Conservation (phyloP, 2,329 filamentous ascomycete species). For the Colletotrichum horii region DNA sequence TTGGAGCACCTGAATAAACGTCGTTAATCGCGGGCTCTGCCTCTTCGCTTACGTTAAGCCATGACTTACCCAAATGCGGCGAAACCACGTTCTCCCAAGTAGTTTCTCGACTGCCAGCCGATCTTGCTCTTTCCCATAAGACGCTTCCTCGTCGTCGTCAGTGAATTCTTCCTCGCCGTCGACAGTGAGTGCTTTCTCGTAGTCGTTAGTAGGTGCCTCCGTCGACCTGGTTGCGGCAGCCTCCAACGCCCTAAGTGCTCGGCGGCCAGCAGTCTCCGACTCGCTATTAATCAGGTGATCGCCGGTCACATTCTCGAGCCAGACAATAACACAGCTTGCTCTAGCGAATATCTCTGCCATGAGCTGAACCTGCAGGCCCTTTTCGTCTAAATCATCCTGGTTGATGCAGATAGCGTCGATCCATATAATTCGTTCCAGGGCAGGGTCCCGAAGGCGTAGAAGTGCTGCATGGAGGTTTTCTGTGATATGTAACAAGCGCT, state of each 20-base stretch:
- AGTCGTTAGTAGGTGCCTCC: background rate
- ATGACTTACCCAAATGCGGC: background rate
- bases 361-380: rapidly evolving
- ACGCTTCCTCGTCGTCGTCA: too few species aligned
- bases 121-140: background rate
- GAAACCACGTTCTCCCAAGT: background rate
- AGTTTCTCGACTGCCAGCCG: background rate
- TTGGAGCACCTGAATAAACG: rapidly evolving
- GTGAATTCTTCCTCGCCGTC: too few species aligned
- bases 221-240: background rate
- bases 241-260: background rate
- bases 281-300: rapidly evolving
- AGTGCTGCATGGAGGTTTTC: background rate
- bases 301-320: background rate
- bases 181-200: too few species aligned
- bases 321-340: background rate
- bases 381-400: background rate
- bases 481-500: rapidly evolving
- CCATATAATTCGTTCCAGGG: background rate
- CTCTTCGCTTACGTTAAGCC: rapidly evolving
- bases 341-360: background rate
- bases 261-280: rapidly evolving
- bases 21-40: rapidly evolving
- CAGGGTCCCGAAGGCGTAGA: background rate
- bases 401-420: background rate